A percentile compares a stretch with the other conserved stretches of the same genome.
Evolutionary conservation across 2,329 filamentous ascomycete species (phyloP).

Genomic region (Hypoxylon sp.): DNA sequence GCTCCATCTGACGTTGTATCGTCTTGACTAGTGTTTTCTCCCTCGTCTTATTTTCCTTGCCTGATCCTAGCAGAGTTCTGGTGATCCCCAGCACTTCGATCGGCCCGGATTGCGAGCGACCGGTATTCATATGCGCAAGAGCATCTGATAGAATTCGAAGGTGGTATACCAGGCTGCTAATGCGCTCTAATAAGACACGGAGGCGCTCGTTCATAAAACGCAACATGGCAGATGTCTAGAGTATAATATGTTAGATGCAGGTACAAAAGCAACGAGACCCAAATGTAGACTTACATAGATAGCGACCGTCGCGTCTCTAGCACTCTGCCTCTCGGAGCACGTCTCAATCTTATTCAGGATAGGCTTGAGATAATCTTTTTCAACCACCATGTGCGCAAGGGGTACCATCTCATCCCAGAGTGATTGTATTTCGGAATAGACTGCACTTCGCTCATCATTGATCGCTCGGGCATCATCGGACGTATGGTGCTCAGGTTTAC

Average conservation of each 20-base stretch:
- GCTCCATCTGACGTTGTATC: conserved; percentile 42
- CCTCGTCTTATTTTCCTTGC: conserved; percentile 2
- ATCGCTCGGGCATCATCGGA: conserved; percentile 24
- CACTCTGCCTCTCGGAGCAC: conserved; percentile 14
- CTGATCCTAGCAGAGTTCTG: not conserved
- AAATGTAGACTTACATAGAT: conserved; percentile 37
- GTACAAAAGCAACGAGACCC: not conserved
- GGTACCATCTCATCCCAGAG: conserved; percentile 53
- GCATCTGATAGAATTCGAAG: conserved; percentile 43
- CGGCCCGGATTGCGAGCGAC: not conserved
- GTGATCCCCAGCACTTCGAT: not conserved
- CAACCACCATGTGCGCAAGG: conserved; percentile 52
- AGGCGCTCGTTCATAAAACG: conserved; percentile 46
- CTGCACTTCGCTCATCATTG: conserved; percentile 41
- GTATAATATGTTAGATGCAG: conserved; percentile 15
- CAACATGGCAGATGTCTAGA: conserved; percentile 44
- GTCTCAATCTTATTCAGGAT: conserved; percentile 35
- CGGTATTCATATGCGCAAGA: conserved; percentile 21
- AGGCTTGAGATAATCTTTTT: conserved; percentile 48
- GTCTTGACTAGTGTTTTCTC: conserved; percentile 29
- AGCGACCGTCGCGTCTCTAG: conserved; percentile 36
- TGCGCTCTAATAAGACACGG: conserved; percentile 33
- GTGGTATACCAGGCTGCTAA: conserved; percentile 41
- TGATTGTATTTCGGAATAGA: conserved; percentile 49
- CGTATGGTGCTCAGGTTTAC: conserved; percentile 7